Evolutionary conservation across 2,329 filamentous ascomycete species (phyloP).

Genomic region (Phialophora expanda): DNA sequence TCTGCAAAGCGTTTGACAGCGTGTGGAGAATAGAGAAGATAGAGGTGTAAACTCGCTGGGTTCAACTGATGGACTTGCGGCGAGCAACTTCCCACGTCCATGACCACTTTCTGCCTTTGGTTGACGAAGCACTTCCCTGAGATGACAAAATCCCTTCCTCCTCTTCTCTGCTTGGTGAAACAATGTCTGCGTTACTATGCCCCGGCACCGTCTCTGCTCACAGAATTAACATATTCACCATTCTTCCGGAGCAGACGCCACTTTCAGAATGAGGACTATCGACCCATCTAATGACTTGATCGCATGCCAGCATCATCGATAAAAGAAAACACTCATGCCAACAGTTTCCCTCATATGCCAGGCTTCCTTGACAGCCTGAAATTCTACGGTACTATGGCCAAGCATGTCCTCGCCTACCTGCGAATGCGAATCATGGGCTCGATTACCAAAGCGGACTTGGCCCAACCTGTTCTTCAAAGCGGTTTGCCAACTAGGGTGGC

Average conservation of each 20-base stretch:
- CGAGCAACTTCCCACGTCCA: neutral
- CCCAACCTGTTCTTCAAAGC: neutral
- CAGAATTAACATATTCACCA: neutral
- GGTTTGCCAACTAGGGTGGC: too few relatives aligned
- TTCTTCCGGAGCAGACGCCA: too few relatives aligned
- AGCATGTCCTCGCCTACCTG: too few relatives aligned
- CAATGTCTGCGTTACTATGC: neutral
- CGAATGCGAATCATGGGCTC: neutral
- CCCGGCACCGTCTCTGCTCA: neutral
- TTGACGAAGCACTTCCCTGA: neutral
- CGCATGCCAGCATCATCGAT: neutral
- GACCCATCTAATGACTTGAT: neutral
- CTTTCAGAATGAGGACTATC: neutral
- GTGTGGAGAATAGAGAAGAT: neutral
- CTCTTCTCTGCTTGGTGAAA: neutral
- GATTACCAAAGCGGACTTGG: neutral
- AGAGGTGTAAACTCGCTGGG: neutral
- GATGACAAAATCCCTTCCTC: neutral
- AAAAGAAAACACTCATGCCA: too few relatives aligned
- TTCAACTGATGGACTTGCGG: neutral
- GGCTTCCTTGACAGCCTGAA: too few relatives aligned
- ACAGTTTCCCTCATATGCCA: too few relatives aligned
- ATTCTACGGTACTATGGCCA: too few relatives aligned
- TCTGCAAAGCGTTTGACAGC: neutral
- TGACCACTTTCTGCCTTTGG: neutral